Base-by-base conservation (phyloP, 1,284 basidiomycete genomes). In the Ustilago hordei region DNA sequence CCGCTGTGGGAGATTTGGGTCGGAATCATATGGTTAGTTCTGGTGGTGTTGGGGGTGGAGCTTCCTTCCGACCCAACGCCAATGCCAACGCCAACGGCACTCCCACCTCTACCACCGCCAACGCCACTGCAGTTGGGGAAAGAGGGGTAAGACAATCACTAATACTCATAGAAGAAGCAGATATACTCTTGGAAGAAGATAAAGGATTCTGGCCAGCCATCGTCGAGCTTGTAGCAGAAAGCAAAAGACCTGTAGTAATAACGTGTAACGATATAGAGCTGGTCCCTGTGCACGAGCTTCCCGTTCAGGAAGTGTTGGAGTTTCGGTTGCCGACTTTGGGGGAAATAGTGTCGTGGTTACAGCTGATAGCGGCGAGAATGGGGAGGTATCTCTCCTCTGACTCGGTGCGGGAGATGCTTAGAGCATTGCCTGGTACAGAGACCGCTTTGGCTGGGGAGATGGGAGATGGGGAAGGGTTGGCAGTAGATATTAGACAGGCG, bases 131-230 rank as follows among this genome's bases (percentile, higher is more conserved):
- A 17, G 15, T 36, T 13, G 11, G 53, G 3, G 50, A 13, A 17
- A 35, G 13, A 8, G n/a, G 17, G 8, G 83, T 92, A 56, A 89
- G 90, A 54, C 96, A 99, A 87, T 95, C 94, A 1, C 87, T 97
- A 55, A 93, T 99, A 78, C 88, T 99, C 38, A 88, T 99, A n/a
- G 97, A 99, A 86, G 97, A 99, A 85, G 96, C 94, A 8, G 97
- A 99, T 86, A 90, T 98, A 43, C 88, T 98, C 47, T 99, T 92
- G 87, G 92, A 91, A 74, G 94, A 95, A 59, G 96, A 98, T 85
- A 89, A 88, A 47, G 93, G 92, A 47, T 99, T 99, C 86, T 99
- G 97, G 97, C 89, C 91, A 2, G 91, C 93, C 6, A 70, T 85
- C 28, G 69, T 83, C n/a, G 78, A 85, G 43, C 62, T 86, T 11